phyloP scores from a whole-genome alignment of 2,329 filamentous ascomycete genomes.

The Alternaria longipes region DNA sequence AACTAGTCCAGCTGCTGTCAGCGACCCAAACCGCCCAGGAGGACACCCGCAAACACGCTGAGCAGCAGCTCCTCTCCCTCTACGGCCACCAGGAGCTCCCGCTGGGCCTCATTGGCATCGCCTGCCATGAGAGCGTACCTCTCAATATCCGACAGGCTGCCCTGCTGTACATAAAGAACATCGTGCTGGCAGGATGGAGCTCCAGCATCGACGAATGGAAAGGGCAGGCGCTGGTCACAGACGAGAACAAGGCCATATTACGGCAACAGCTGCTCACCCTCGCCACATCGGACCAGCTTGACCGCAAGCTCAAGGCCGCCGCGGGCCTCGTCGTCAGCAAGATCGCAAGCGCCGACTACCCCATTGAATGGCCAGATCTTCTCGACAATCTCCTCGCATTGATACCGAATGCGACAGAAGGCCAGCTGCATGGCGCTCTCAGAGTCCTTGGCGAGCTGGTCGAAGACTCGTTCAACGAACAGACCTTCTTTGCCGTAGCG shows the following conservation, averaged over 20 bases:
- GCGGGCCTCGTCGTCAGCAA: conserved; percentile 92
- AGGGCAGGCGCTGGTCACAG: conserved; percentile 73
- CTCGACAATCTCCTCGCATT: conserved; percentile 81
- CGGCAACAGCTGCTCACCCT: conserved; percentile 79
- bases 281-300: conserved; percentile 74
- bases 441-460: conserved; percentile 89
- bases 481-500: conserved; percentile 92
- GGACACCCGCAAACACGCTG: conserved; percentile 82
- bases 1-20: conserved; percentile 86
- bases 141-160: conserved; percentile 83
- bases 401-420: conserved; percentile 78
- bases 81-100: conserved; percentile 77
- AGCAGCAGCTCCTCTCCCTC: conserved; percentile 79
- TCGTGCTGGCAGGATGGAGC: conserved; percentile 87
- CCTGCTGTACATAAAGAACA: conserved; percentile 79
- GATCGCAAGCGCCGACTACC: conserved; percentile 92
- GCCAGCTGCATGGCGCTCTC: conserved; percentile 86
- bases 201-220: conserved; percentile 75
- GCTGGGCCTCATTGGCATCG: conserved; percentile 80
- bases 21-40: conserved; percentile 84
- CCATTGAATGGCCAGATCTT: conserved; percentile 91
- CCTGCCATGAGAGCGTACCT: conserved; percentile 76
- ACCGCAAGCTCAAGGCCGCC: conserved; percentile 87
- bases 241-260: conserved; percentile 77
- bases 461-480: conserved; percentile 91